These are phyloP conservation scores for Rutstroemia sp. DNA, from an alignment of 2,329 filamentous ascomycete genomes.

Conservation along the genomic window DNA sequence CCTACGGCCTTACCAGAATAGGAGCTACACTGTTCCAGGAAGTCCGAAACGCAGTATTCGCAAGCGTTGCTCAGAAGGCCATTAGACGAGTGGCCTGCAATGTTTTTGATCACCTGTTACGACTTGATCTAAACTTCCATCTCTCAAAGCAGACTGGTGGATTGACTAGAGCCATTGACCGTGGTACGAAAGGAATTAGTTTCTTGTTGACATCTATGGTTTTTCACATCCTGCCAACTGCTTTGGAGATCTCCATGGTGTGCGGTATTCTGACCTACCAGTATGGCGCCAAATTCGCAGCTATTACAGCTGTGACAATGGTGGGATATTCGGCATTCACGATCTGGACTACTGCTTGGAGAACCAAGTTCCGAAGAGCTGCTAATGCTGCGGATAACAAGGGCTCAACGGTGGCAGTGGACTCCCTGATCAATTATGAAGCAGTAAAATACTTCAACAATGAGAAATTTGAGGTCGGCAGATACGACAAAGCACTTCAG, in stretches of 20 bases:
- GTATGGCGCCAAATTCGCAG: constrained; percentile 85
- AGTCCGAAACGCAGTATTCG: constrained; percentile 91
- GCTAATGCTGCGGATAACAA: constrained; percentile 95
- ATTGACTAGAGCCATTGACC: constrained; percentile 86
- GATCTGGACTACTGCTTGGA: constrained; percentile 92
- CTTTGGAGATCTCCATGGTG: constrained; percentile 88
- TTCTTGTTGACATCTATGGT: constrained; percentile 97
- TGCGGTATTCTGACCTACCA: constrained; percentile 96
- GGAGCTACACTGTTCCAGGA: constrained; percentile 89
- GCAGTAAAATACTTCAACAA: constrained; percentile 99
- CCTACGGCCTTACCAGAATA: constrained; percentile 83
- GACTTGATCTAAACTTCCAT: constrained; percentile 88
- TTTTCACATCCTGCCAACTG: constrained; percentile 91
- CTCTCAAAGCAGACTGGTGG: constrained; percentile 91
- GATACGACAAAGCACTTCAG: constrained; percentile 81
- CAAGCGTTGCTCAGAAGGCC: constrained; percentile 92
- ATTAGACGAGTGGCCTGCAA: constrained; percentile 86
- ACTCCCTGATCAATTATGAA: constrained; percentile 97
- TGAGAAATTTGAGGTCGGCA: constrained; percentile 83
- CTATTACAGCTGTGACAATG: constrained; percentile 88
- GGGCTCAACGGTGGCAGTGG: constrained; percentile 89
- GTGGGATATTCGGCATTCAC: constrained; percentile 92
- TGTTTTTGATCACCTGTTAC: constrained; percentile 85
- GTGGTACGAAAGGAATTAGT: constrained; percentile 97
- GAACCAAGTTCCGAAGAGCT: constrained; percentile 91